Base-by-base conservation (phyloP, 2,329 filamentous ascomycete genomes). In the Paraconiothyrium sp. region DNA sequence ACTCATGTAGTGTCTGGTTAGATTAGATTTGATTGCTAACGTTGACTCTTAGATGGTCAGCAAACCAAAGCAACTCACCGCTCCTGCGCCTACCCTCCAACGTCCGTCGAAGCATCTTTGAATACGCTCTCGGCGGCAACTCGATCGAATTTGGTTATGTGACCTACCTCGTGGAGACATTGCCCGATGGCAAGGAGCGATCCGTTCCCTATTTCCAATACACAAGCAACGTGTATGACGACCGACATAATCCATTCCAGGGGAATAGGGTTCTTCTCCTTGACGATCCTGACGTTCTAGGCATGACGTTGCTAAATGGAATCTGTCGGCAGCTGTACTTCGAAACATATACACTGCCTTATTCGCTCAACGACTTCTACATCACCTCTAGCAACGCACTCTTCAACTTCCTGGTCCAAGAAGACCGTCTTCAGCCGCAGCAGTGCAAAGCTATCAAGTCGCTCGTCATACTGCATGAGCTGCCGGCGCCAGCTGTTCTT, bases 321-420 rank as follows among this genome's bases (percentile, higher is more conserved):
- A 64, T 76, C 9, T 74, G 72, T 54, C 70, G 73, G 10, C 74
- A 76, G 48, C 54, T 76, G 14, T 73, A 75, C 41, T 24, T 65
- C 24, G 74, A 77, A 61, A 76, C 74, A 4, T 67, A 68, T 16
- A 57, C 49, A 3, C 46, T 77, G 9, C 73, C 73, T 0, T 76
- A 69, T 47, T 62, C 65, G 44, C 61, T 72, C 4, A 75, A 73
- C 44, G 27, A 55, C 4, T 64, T 75, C 16, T 65, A 62, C 6
- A 75, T 77, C 48, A 59, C 52, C 14, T 65, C 62, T 3, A 41
- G 70, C 39, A 67, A 66, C 43, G 63, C 61, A 50, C 68, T 76
- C 70, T 64, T 72, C 57, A 75, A 76, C 46, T 75, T 76, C 41
- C 13, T 76, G 16, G 57, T 68, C 16, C 37, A 69, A 34, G 70